Evolutionary conservation across 345 rosid genomes (phyloP).

Genomic region (Bruguiera gymnorhiza): DNA sequence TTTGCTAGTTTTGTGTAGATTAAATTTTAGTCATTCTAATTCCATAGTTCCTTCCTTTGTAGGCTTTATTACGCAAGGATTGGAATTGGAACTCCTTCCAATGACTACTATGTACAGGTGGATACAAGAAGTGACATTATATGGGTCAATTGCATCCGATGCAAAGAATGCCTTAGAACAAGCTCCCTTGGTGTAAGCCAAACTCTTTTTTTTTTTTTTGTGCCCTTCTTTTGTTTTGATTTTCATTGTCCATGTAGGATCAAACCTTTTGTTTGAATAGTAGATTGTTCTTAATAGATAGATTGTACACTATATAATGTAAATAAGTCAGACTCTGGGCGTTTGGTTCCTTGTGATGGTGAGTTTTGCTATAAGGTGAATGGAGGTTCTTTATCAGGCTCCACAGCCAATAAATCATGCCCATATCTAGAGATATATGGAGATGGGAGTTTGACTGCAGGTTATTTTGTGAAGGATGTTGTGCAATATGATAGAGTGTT

Average conservation of each 20-base stretch:
- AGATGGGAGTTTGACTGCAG: too few relatives aligned
- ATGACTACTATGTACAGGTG: constrained; percentile 87
- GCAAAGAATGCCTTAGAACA: constrained; percentile 74
- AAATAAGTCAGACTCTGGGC: constrained; percentile 56
- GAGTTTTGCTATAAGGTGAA: constrained; percentile 68
- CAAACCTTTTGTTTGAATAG: neutral
- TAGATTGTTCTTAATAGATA: constrained; percentile 36
- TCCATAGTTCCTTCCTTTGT: neutral
- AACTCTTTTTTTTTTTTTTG: too few relatives aligned
- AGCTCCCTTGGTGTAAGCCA: constrained; percentile 90
- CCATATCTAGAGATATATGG: too few relatives aligned
- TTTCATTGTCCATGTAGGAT: neutral
- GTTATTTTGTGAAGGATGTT: too few relatives aligned
- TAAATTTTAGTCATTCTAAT: too few relatives aligned
- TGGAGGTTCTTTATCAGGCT: constrained; percentile 67
- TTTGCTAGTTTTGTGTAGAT: too few relatives aligned
- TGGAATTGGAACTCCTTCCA: too few relatives aligned
- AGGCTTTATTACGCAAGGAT: too few relatives aligned
- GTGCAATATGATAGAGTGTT: too few relatives aligned
- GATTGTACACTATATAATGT: constrained; percentile 74
- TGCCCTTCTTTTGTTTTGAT: too few relatives aligned
- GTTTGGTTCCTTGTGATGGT: constrained; percentile 65
- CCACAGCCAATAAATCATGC: too few relatives aligned
- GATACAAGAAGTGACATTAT: constrained; percentile 95
- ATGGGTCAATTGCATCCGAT: constrained; percentile 94